Evolutionary conservation across 2,329 filamentous ascomycete species (phyloP).

Genomic region (Colletotrichum spaethianum): DNA sequence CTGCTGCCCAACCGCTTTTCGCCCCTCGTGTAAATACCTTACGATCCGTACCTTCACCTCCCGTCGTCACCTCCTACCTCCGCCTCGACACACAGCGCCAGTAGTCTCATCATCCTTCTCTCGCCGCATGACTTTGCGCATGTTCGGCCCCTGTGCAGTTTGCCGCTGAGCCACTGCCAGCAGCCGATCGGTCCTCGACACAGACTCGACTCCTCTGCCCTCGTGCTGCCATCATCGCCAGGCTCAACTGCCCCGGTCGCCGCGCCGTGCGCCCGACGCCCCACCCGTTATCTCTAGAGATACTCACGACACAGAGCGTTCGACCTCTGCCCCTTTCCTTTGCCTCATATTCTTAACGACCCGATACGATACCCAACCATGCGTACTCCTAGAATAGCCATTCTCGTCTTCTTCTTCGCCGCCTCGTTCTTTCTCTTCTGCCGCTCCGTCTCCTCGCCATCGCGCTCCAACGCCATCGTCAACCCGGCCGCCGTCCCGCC

Average conservation of each 20-base stretch:
- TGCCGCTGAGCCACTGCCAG: slow-evolving; percentile 38
- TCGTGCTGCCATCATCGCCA: slow-evolving; percentile 7
- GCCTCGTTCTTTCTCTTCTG: slow-evolving; percentile 69
- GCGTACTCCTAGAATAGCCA: slow-evolving; percentile 68
- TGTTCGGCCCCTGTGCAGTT: slow-evolving; percentile 23
- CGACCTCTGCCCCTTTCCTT: slow-evolving; percentile 5
- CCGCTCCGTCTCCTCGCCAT: slow-evolving; percentile 63
- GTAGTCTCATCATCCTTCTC: neutral
- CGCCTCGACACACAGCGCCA: slow-evolving; percentile 1
- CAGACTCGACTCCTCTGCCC: neutral
- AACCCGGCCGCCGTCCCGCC: slow-evolving; percentile 46
- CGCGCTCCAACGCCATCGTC: slow-evolving; percentile 42
- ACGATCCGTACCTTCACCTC: slow-evolving; percentile 9
- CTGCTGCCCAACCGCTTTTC: slow-evolving; percentile 6
- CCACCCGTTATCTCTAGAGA: slow-evolving; percentile 9
- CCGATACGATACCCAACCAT: slow-evolving; percentile 54
- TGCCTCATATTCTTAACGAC: slow-evolving; percentile 15
- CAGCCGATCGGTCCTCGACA: slow-evolving; percentile 24
- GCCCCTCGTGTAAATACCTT: neutral
- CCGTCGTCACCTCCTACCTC: neutral
- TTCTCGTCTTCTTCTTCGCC: slow-evolving; percentile 68
- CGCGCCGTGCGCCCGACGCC: slow-evolving; percentile 10
- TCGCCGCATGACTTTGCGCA: slow-evolving; percentile 36
- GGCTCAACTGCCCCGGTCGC: slow-evolving; percentile 18
- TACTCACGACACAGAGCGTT: slow-evolving; percentile 6